phyloP scores from a whole-genome alignment of 352 stramenopile genomes.

The Pythium brassicae region DNA sequence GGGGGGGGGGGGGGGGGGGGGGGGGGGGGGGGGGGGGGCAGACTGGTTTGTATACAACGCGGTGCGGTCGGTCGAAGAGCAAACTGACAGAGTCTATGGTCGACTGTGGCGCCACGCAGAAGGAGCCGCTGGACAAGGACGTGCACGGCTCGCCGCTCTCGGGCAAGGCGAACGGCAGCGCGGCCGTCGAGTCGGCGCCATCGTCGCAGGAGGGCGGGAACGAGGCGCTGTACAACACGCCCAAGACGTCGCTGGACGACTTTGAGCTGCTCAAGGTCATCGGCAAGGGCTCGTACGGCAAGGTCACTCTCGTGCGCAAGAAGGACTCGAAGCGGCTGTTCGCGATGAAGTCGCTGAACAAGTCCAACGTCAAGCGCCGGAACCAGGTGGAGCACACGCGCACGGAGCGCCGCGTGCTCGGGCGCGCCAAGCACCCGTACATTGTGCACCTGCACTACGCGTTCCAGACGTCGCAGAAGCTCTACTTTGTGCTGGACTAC shows the following conservation, averaged over 20 bases:
- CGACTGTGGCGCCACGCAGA: conserved; percentile 23
- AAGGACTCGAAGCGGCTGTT: conserved; percentile 75
- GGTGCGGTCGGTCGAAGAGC: too few species aligned
- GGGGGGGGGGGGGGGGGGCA: too few species aligned
- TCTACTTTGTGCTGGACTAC: conserved; percentile 92
- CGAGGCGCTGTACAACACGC: conserved; percentile 78
- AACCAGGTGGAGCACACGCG: conserved; percentile 86
- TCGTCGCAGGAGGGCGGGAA: conserved; percentile 20
- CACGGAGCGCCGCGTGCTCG: conserved; percentile 80
- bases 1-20: too few species aligned
- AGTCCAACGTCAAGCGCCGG: conserved; percentile 84
- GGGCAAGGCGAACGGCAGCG: conserved; percentile 15
- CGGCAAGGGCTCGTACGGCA: conserved; percentile 90
- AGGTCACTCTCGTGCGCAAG: conserved; percentile 87
- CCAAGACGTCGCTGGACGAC: conserved; percentile 88
- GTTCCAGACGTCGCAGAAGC: conserved; percentile 88
- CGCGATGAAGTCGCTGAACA: conserved; percentile 89
- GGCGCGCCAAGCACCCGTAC: conserved; percentile 88
- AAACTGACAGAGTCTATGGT: neutral
- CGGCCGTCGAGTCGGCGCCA: conserved; percentile 6
- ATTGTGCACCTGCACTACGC: conserved; percentile 90
- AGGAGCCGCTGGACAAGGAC: conserved; percentile 70
- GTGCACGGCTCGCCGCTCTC: conserved; percentile 23
- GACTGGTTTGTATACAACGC: too few species aligned
- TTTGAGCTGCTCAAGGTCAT: conserved; percentile 93